These are phyloP conservation scores for Monilinia fructicola DNA, from an alignment of 2,329 filamentous ascomycete genomes.

Conservation along the genomic window DNA sequence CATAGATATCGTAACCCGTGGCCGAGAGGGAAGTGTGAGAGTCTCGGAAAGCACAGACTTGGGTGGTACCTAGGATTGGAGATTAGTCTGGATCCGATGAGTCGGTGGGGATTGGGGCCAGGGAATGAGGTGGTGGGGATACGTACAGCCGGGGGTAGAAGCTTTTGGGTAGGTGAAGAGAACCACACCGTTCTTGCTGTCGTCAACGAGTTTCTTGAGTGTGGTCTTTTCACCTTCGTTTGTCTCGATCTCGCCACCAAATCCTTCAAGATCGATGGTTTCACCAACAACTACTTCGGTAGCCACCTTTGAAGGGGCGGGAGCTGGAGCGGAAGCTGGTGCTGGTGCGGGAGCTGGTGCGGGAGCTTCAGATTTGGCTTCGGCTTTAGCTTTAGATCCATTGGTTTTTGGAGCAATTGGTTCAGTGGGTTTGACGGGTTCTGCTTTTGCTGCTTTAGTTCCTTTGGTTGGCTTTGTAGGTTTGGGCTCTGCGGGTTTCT, in stretches of 20 bases:
- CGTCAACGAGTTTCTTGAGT: constrained; percentile 75
- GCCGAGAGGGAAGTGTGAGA: constrained; percentile 72
- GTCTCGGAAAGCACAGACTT: constrained; percentile 93
- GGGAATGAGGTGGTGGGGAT: no score
- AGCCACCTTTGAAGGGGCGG: constrained; percentile 35
- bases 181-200: constrained; percentile 82
- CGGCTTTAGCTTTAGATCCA: constrained; percentile 38
- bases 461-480: constrained; percentile 40
- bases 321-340: constrained; percentile 37
- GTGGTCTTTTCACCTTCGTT: constrained; percentile 80
- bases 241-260: constrained; percentile 75
- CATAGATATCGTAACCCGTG: constrained; percentile 82
- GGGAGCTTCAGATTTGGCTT: constrained; percentile 44
- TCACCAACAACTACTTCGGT: constrained; percentile 52
- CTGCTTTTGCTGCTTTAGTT: background rate
- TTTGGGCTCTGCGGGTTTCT: constrained; percentile 7
- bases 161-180: constrained; percentile 96
- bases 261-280: constrained; percentile 56
- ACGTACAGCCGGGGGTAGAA: constrained; percentile 89
- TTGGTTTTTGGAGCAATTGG: constrained; percentile 47
- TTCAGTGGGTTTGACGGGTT: background rate
- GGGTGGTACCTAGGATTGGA: constrained; percentile 73
- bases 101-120: no score
- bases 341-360: constrained; percentile 35
- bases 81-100: constrained; percentile 3